Conservation (phyloP, 164 flowering plant genomes). For the Chimonanthus salicifolius region DNA sequence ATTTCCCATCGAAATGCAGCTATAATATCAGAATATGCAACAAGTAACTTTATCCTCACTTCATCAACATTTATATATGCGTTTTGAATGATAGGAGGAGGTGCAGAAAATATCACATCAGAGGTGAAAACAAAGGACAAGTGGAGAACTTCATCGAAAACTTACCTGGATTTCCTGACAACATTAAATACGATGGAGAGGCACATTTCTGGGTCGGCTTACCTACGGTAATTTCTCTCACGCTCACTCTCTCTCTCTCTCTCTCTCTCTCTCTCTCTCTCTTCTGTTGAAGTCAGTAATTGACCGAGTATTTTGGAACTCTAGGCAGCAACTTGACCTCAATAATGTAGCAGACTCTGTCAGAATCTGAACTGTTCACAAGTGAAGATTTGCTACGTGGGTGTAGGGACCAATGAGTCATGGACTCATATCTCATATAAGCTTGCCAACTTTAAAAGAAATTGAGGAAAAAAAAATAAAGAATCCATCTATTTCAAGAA, state of each 20-base stretch:
- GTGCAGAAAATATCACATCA: conserved; percentile 50
- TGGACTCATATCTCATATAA: too few relatives aligned
- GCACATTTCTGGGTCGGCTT: conserved; percentile 66
- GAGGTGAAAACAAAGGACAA: conserved; percentile 50
- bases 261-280: not conserved
- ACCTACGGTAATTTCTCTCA: conserved; percentile 35
- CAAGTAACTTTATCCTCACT: not conserved
- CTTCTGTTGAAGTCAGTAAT: not conserved
- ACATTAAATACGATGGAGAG: conserved; percentile 53
- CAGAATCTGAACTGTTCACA: too few relatives aligned
- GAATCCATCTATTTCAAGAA: too few relatives aligned
- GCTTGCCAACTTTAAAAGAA: too few relatives aligned
- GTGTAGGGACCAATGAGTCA: too few relatives aligned
- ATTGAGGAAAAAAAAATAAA: too few relatives aligned
- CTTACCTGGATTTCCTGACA: conserved; percentile 65
- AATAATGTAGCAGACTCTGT: too few relatives aligned
- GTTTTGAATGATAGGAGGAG: conserved; percentile 36
- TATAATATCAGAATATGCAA: not conserved
- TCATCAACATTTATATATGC: not conserved
- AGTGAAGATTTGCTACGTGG: too few relatives aligned
- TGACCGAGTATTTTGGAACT: not conserved
- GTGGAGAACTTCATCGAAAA: conserved; percentile 47
- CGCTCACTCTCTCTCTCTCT: too few relatives aligned
- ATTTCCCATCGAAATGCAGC: not conserved
- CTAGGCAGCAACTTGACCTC: not conserved